A percentile compares a stretch with the other conserved stretches of the same genome.
Evolutionary conservation across 2,329 filamentous ascomycete genomes (phyloP).

Genomic region (Fusarium buharicum): DNA sequence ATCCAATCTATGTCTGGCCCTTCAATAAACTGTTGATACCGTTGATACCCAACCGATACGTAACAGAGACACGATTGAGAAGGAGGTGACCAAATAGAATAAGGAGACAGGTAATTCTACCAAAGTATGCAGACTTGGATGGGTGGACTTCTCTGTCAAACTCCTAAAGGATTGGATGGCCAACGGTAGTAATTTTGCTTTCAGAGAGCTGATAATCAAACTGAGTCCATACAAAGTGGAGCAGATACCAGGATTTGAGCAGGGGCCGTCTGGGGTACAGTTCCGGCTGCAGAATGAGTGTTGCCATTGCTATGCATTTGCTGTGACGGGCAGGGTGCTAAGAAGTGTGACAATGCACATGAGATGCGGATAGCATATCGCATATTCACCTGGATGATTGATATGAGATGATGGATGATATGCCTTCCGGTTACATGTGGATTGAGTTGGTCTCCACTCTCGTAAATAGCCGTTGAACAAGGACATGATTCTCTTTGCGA

Average conservation of each 20-base stretch:
- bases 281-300: slow-evolving; percentile 22
- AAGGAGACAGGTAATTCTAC: neutral
- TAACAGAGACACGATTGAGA: slow-evolving; percentile 1
- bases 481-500: slow-evolving; percentile 9
- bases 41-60: slow-evolving; percentile 24
- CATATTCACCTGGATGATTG: neutral
- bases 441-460: slow-evolving; percentile 5
- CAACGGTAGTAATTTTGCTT: slow-evolving; percentile 25
- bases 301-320: slow-evolving; percentile 36
- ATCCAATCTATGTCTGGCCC: slow-evolving; percentile 1
- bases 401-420: neutral
- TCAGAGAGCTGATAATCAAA: slow-evolving; percentile 37
- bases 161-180: neutral
- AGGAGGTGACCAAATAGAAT: neutral
- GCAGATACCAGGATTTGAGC: slow-evolving; percentile 18
- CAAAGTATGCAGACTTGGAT: slow-evolving; percentile 4
- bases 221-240: slow-evolving; percentile 37
- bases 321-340: neutral
- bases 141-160: neutral
- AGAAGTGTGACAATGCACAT: neutral
- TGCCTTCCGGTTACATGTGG: slow-evolving; percentile 8
- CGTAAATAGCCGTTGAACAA: slow-evolving; percentile 8
- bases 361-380: neutral
- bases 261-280: slow-evolving; percentile 43
- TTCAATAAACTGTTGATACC: slow-evolving; percentile 4